Conservation (phyloP, 805 yeast species). For the Ogataea trehaloabstinens region DNA sequence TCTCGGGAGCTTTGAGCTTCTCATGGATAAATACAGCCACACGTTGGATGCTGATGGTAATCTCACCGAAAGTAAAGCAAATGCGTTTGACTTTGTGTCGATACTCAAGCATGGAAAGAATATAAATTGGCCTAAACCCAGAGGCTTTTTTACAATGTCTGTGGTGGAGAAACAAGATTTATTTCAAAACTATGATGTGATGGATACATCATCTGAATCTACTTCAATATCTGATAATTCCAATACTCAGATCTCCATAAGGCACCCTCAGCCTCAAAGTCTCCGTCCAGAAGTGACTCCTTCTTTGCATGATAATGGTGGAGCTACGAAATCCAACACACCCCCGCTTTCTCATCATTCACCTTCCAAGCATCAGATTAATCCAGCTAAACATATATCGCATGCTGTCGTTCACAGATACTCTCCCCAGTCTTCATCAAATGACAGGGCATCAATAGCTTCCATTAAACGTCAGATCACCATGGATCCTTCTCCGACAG, state of each 20-base stretch:
- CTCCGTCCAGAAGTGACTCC: background rate
- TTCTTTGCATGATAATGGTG: slow-evolving; percentile 1
- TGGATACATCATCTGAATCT: background rate
- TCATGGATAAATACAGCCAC: slow-evolving; percentile 20
- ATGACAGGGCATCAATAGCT: background rate
- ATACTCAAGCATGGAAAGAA: slow-evolving; percentile 20
- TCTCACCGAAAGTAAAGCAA: slow-evolving; percentile 6
- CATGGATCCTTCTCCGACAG: slow-evolving; percentile 1
- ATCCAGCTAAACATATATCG: background rate
- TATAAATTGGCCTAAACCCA: slow-evolving; percentile 30
- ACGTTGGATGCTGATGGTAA: slow-evolving; percentile 18
- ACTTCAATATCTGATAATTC: background rate
- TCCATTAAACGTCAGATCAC: background rate
- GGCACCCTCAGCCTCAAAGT: slow-evolving; percentile 9
- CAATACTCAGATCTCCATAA: background rate
- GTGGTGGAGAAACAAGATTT: slow-evolving; percentile 19
- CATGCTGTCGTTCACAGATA: no score
- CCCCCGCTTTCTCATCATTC: slow-evolving; percentile 2
- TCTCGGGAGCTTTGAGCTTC: slow-evolving; percentile 27
- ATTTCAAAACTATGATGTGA: slow-evolving; percentile 5
- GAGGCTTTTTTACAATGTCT: slow-evolving; percentile 26
- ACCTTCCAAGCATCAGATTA: background rate
- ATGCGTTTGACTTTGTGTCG: slow-evolving; percentile 20
- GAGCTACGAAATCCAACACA: slow-evolving; percentile 5
- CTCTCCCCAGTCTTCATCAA: background rate